Evolutionary conservation across 2,329 filamentous ascomycete genomes (phyloP).

Genomic region (Bisporella sp.): DNA sequence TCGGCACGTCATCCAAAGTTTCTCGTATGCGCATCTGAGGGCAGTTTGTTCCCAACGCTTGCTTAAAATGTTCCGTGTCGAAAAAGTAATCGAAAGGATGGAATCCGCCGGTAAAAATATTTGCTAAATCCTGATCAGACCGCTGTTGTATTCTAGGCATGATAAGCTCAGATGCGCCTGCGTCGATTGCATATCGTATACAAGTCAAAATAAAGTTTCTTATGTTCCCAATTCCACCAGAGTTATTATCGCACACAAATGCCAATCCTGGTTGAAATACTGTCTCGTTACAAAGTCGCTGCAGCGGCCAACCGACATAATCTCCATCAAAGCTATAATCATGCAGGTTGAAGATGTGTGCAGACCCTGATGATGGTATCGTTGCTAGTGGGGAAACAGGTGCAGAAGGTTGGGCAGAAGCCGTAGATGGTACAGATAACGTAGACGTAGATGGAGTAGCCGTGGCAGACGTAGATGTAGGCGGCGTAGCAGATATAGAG

Average conservation of each 20-base stretch:
- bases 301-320: slow-evolving; percentile 33
- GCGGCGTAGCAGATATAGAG: not conserved
- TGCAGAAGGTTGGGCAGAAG: not conserved
- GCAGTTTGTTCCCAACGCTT: slow-evolving; percentile 31
- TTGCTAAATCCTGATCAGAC: slow-evolving; percentile 33
- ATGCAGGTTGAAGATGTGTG: slow-evolving; percentile 13
- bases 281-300: slow-evolving; percentile 36
- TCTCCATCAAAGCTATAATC: slow-evolving; percentile 33
- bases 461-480: not conserved
- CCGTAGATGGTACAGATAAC: not conserved
- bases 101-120: slow-evolving; percentile 32
- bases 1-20: slow-evolving; percentile 31
- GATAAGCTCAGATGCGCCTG: slow-evolving; percentile 38
- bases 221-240: slow-evolving; percentile 43
- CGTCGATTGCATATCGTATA: slow-evolving; percentile 41
- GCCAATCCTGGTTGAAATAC: slow-evolving; percentile 35
- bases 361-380: not conserved
- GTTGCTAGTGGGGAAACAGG: not conserved
- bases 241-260: slow-evolving; percentile 44
- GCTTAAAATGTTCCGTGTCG: slow-evolving; percentile 37
- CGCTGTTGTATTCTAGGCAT: slow-evolving; percentile 40
- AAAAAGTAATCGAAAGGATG: slow-evolving; percentile 41
- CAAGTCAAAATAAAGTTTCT: slow-evolving; percentile 44
- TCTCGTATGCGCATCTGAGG: slow-evolving; percentile 38
- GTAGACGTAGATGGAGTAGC: not conserved